Base-by-base conservation (phyloP, 768 basidiomycete species). In the Pleurotus salmoneostramineus region DNA sequence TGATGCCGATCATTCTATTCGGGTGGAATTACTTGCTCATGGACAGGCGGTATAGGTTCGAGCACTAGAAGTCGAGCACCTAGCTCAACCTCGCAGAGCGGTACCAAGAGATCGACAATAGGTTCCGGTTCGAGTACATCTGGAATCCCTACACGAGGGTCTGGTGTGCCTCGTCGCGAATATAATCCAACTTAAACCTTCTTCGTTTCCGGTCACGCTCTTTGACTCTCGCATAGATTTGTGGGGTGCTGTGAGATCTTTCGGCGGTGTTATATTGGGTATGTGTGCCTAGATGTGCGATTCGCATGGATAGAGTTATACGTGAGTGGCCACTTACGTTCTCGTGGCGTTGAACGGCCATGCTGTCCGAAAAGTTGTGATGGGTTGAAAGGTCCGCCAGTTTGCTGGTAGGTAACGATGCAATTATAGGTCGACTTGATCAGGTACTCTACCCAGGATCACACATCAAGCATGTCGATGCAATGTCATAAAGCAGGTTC, bases 31-130 rank as follows among this genome's bases (percentile, higher is more conserved):
- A 11, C 31, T 55, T 42, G 12, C 27, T 49, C 45, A 47, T 40
- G 37, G 15, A 36, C 27, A 33, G 17, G 11, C 7, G 50, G 34
- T 8, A 35, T 33, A 37, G 52, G 52, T 14, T 8, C 52, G 17
- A 55, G 52, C 52, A 55, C 52, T 55, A 55, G 52, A 55, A 55
- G 52, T 43, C 52, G 52, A 27, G 27, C 52, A 43, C 52, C 52
- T 12, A 55, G 52, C 34, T 55, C 52, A 14, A 35, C 35, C 17
- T 55, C 52, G 52, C 21, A 35, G 12, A 14, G 11, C 40, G 31
- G 31, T 55, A 42, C 52, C 8, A 55, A 40, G 52, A 40, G 52
- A 55, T 55, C 52, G 52, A 43, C 52, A 27, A 55, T 37, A 15
- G 52, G 52, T 15, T 14, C 52, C 6, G 27, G 48, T 45, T 45